Evolutionary conservation across 352 stramenopile genomes (phyloP).

Genomic region (Thraustotheca clavata): DNA sequence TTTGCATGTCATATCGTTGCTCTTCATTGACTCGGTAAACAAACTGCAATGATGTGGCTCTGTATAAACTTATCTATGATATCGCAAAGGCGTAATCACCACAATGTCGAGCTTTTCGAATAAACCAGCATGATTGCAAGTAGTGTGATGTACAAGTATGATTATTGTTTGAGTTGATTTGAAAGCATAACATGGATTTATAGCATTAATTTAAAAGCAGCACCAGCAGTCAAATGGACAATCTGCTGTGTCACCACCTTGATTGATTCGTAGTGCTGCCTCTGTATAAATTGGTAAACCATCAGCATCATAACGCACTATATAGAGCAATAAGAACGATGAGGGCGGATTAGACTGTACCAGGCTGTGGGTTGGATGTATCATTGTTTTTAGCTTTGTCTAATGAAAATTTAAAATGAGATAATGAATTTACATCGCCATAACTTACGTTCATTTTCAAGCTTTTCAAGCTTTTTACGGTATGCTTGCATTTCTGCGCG

Average conservation of each 20-base stretch:
- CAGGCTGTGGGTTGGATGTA: constrained; percentile 64
- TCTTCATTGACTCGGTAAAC: too few relatives aligned
- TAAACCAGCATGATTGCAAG: too few relatives aligned
- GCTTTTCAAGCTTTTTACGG: constrained; percentile 62
- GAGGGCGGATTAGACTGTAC: constrained; percentile 27
- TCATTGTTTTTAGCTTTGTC: constrained; percentile 50
- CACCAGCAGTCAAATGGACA: constrained; percentile 89
- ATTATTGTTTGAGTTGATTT: too few relatives aligned
- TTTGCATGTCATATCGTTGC: too few relatives aligned
- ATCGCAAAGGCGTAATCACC: too few relatives aligned
- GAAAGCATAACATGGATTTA: too few relatives aligned
- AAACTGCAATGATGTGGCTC: too few relatives aligned
- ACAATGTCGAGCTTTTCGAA: too few relatives aligned
- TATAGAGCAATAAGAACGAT: constrained; percentile 6
- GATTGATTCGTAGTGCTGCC: constrained; percentile 67
- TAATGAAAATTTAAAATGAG: constrained; percentile 21
- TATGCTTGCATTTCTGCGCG: constrained; percentile 15
- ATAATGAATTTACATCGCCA: background rate
- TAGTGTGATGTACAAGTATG: too few relatives aligned
- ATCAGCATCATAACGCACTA: constrained; percentile 80
- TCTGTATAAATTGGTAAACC: constrained; percentile 84
- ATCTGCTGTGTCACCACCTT: constrained; percentile 74
- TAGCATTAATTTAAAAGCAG: constrained; percentile 70
- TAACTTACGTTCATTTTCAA: constrained; percentile 71
- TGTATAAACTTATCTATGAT: too few relatives aligned